Evolutionary conservation across 495 filamentous ascomycete genomes (phyloP).

Genomic region (Neurospora sublineolata): DNA sequence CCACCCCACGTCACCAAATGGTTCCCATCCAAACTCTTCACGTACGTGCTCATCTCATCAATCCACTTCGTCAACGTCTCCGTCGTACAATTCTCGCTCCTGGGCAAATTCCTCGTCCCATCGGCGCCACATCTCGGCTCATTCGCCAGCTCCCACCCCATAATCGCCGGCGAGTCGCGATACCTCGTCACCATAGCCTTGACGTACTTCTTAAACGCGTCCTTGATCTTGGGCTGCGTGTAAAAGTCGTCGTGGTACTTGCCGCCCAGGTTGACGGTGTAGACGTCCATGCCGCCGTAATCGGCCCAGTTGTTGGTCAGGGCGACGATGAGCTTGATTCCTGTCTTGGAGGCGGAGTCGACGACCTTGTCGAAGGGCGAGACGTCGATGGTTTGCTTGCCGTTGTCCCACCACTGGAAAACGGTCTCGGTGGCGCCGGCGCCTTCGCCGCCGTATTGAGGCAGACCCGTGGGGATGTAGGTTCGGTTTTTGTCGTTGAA

Average conservation of each 20-base stretch:
- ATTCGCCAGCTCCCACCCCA: slow-evolving; percentile 47
- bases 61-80: slow-evolving; percentile 35
- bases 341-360: slow-evolving; percentile 41
- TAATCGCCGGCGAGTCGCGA: slow-evolving; percentile 34
- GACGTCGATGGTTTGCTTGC: slow-evolving; percentile 43
- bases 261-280: slow-evolving; percentile 27
- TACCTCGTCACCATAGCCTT: slow-evolving; percentile 38
- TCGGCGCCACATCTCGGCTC: slow-evolving; percentile 33
- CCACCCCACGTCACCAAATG: slow-evolving; percentile 44
- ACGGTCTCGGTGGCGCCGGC: slow-evolving; percentile 42
- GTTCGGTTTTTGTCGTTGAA: slow-evolving; percentile 47
- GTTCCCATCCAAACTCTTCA: slow-evolving; percentile 38
- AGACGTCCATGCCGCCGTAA: slow-evolving; percentile 40
- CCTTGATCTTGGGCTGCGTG: slow-evolving; percentile 25
- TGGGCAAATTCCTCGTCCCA: not conserved
- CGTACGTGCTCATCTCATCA: slow-evolving; percentile 33
- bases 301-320: slow-evolving; percentile 45
- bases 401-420: slow-evolving; percentile 26
- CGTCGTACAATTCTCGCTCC: slow-evolving; percentile 24
- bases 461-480: slow-evolving; percentile 24
- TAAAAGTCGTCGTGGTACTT: slow-evolving; percentile 23
- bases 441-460: slow-evolving; percentile 37
- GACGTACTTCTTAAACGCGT: slow-evolving; percentile 42
- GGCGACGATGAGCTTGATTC: slow-evolving; percentile 47
- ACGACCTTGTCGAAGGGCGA: slow-evolving; percentile 58